phyloP scores from a whole-genome alignment of 78 protist genomes.

The Anaeramoeba flamelloides region DNA sequence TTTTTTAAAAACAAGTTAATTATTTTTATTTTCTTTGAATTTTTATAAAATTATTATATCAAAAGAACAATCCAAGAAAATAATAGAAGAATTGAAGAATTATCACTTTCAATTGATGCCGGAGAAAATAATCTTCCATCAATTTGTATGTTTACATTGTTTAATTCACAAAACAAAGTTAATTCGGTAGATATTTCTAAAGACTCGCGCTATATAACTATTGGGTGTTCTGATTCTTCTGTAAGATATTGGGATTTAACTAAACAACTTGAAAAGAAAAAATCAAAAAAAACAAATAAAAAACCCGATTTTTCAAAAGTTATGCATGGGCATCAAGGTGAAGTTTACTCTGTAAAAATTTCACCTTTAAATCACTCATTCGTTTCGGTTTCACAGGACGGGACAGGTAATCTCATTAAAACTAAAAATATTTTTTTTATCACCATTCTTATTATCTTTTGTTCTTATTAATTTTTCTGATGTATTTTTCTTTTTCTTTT shows the following conservation, averaged over 20 bases:
- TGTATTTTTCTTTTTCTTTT: conserved; percentile 34
- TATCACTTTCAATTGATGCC: background rate
- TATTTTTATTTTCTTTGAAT: background rate
- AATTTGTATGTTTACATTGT: background rate
- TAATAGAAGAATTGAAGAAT: background rate
- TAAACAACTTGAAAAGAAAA: background rate
- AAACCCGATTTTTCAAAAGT: no score
- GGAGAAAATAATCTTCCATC: background rate
- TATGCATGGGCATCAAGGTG: no score
- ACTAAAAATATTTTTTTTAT: no score
- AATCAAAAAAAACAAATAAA: no score
- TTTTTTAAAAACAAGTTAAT: background rate
- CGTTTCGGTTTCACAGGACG: conserved; percentile 17
- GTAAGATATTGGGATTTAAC: background rate
- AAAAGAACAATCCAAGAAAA: background rate
- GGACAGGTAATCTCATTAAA: background rate
- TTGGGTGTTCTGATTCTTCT: background rate
- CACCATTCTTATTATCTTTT: no score
- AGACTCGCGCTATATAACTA: background rate
- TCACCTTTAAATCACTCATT: background rate
- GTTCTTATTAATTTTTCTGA: conserved; percentile 49
- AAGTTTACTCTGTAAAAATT: no score
- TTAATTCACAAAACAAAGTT: background rate
- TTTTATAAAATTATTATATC: background rate
- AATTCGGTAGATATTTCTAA: background rate